Base-by-base conservation (phyloP, 1,284 basidiomycete species). In the Phylloporus sp. region DNA sequence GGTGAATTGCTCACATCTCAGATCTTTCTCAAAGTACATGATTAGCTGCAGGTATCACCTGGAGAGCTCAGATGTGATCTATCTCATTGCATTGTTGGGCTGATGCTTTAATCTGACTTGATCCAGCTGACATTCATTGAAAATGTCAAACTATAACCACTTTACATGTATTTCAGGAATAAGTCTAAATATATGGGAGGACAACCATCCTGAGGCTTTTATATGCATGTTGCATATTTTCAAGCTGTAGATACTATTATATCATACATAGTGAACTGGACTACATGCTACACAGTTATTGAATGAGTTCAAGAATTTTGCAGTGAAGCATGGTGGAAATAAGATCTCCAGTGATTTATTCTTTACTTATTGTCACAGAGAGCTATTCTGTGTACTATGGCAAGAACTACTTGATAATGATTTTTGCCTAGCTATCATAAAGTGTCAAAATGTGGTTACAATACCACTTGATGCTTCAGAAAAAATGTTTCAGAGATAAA, bases 401-500 rank as follows among this genome's bases (percentile, higher is more conserved):
- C 22, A 28, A 24, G 24, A 24, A 26, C 46, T 47, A 24, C 46
- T 47, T n/a, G 46, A 47, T 42, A 18, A 42, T 22, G 20, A 42
- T 18, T 42, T 42, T n/a, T n/a, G 4, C 42, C 6, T 11, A 55
- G 53, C 17, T 55, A 55, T 13, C 39, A 11, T 29, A 56, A 52
- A 28, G 32, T 62, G 2, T 61, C 61, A 2, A 42, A 61, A 6
- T 69, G 69, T 55, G 54, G 65, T 10, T 7, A 13, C 6, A 50
- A 44, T 6, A 54, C 60, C 3, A 69, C 69, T 26, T 26, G 47
- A 5, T 2, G 28, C 17, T 67, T 69, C 31, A 55, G 44, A 11
- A 31, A 20, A 1, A 69, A 69, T 37, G 46, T 51, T 17, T 64
- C 61, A 1, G 60, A 62, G 4, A 54, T 69, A 47, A 64, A 44